Base-by-base conservation (phyloP, 2,329 filamentous ascomycete genomes). In the Alternaria consortialis region DNA sequence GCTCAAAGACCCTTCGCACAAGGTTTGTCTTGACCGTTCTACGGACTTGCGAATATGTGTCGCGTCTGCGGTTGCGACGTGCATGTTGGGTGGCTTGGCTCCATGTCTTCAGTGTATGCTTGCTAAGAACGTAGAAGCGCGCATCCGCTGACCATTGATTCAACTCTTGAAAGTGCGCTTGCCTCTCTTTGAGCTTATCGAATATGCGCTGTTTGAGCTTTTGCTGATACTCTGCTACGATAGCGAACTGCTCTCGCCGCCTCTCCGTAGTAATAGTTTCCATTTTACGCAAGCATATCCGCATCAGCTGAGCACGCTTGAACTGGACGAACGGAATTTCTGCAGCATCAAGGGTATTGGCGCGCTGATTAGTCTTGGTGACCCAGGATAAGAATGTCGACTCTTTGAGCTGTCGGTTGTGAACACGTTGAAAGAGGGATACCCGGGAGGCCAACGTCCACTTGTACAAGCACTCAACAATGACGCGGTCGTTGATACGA, bases 391-490 rank as follows among this genome's bases (percentile, higher is more conserved):
- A 32, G 29, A 79, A 74, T 11, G 57, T 51, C 0, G 65, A 67
- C 56, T 71, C 55, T 39, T 78, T 78, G 20, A 73, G 56, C 31
- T 72, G 71, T 7, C 69, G 65, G 23, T 76, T 60, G n/a, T 75
- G 73, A 17, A 80, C 74, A 15, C 81, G 77, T 37, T 73, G 70
- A 58, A 82, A 80, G 4, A 82, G 71, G 4, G 76, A 76, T 6
- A 78, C 71, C 37, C 82, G 73, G 20, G 80, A 83, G 34, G 84
- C 82, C 31, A 90, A 69, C n/a, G 85, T 81, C 87, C 87, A 90
- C 73, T 83, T 87, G 73, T 88, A 88, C 62, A 90, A 78, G 7
- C 80, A 76, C 68, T 89, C 83, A 31, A 85, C 76, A 42, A 86
- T 78, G 40, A 88, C 65, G 4, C 87, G 83, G 63, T 86, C 83